Conservation (phyloP, 2,329 filamentous ascomycete genomes). For the Beauveria asiatica region DNA sequence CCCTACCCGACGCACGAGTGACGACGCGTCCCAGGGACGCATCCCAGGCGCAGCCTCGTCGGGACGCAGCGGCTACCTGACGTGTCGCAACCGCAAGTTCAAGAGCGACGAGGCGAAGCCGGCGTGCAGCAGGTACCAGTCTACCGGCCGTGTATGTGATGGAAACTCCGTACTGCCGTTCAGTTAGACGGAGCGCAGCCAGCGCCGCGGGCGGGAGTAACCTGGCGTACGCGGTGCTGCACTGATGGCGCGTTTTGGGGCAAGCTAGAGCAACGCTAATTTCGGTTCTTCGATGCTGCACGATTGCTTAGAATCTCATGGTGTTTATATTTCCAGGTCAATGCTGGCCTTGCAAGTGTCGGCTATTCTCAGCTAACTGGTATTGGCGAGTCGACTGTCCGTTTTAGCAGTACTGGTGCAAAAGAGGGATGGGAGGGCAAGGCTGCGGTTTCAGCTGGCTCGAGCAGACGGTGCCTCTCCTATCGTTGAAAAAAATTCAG, state of each 20-base stretch:
- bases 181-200: neutral
- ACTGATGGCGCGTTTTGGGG: neutral
- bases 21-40: neutral
- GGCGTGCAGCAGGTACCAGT: neutral
- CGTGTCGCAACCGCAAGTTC: constrained; percentile 8
- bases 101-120: constrained; percentile 5
- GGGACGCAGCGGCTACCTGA: neutral
- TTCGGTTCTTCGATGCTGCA: constrained; percentile 1
- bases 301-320: neutral
- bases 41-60: neutral
- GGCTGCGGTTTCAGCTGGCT: neutral
- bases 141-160: constrained; percentile 3
- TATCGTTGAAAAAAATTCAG: neutral
- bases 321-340: neutral
- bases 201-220: neutral
- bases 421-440: neutral
- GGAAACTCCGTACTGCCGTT: neutral
- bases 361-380: no score
- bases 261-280: neutral
- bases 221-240: constrained; percentile 1
- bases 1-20: neutral
- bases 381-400: neutral
- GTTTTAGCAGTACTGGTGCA: neutral
- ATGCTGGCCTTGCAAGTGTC: no score
- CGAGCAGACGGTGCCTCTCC: neutral